Evolutionary conservation across 768 basidiomycete genomes (phyloP).

Genomic region (Collybia nuda): DNA sequence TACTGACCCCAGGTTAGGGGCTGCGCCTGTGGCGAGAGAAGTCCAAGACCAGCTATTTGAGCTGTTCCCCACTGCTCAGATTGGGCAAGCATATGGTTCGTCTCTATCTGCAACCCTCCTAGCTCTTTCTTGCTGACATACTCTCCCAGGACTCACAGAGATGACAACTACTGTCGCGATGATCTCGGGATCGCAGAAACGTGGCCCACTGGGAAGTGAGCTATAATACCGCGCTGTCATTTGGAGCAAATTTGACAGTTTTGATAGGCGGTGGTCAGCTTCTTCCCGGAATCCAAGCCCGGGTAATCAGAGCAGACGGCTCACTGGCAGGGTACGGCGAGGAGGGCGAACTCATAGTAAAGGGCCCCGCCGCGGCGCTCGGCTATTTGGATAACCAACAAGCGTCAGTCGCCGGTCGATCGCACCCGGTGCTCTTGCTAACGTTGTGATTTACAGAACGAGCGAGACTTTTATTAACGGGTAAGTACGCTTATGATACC

Average conservation of each 20-base stretch:
- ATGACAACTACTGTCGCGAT: slow-evolving; percentile 51
- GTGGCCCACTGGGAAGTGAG: slow-evolving; percentile 52
- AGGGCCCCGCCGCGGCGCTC: slow-evolving; percentile 52
- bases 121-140: not conserved
- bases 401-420: slow-evolving; percentile 46
- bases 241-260: not conserved
- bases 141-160: slow-evolving; percentile 61
- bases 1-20: slow-evolving; percentile 33
- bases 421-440: not conserved
- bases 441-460: slow-evolving; percentile 42
- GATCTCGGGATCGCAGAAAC: slow-evolving; percentile 44
- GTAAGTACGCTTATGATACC: slow-evolving; percentile 26
- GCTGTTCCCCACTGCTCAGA: slow-evolving; percentile 50
- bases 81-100: slow-evolving; percentile 59
- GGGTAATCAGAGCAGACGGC: slow-evolving; percentile 59
- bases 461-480: slow-evolving; percentile 69
- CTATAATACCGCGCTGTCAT: not conserved
- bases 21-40: slow-evolving; percentile 57
- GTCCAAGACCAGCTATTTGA: slow-evolving; percentile 46
- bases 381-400: slow-evolving; percentile 57
- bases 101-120: not conserved
- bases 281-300: slow-evolving; percentile 55
- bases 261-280: slow-evolving; percentile 48
- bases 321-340: slow-evolving; percentile 53
- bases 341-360: slow-evolving; percentile 58